These are phyloP conservation scores for Buddleja alternifolia DNA, from an alignment of 257 asterid genomes.

Conservation along the genomic window DNA sequence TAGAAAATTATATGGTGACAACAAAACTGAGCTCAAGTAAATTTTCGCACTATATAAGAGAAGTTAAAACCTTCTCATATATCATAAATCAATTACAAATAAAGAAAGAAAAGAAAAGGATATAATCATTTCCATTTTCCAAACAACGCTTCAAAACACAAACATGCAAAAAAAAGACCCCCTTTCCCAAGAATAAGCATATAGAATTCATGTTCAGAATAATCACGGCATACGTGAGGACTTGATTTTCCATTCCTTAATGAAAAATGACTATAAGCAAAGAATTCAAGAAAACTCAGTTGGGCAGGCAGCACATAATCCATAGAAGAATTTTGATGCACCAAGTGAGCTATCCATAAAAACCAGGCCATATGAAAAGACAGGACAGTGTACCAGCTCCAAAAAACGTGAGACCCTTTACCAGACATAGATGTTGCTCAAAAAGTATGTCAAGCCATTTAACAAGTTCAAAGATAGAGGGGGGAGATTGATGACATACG, in stretches of 20 bases:
- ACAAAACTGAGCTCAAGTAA: constrained; percentile 10
- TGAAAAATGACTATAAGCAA: not conserved
- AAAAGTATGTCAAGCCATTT: not conserved
- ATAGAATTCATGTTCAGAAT: constrained; percentile 13
- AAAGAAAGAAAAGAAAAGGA: not conserved
- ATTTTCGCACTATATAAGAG: not conserved
- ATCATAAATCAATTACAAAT: not conserved
- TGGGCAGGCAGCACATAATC: not conserved
- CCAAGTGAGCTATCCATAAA: constrained; percentile 1
- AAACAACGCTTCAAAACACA: not conserved
- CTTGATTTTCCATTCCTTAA: constrained; percentile 10
- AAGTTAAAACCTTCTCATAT: constrained; percentile 1
- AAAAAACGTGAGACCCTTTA: not conserved
- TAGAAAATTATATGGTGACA: constrained; percentile 5
- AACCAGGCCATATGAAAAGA: constrained; percentile 4
- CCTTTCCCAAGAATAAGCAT: constrained; percentile 9
- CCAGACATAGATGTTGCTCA: not conserved
- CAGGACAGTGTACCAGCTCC: not conserved
- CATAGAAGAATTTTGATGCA: constrained; percentile 11
- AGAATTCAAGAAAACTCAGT: constrained; percentile 1
- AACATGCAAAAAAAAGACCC: not conserved
- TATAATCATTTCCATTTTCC: not conserved
- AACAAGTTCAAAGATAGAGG: constrained; percentile 15
- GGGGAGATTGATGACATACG: constrained; percentile 55
- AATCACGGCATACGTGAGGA: constrained; percentile 15